Percentiles rank a stretch among this genome's conserved stretches.
These are phyloP conservation scores for Exidia glandulosa DNA, from an alignment of 768 basidiomycete species.

Conservation along the genomic window DNA sequence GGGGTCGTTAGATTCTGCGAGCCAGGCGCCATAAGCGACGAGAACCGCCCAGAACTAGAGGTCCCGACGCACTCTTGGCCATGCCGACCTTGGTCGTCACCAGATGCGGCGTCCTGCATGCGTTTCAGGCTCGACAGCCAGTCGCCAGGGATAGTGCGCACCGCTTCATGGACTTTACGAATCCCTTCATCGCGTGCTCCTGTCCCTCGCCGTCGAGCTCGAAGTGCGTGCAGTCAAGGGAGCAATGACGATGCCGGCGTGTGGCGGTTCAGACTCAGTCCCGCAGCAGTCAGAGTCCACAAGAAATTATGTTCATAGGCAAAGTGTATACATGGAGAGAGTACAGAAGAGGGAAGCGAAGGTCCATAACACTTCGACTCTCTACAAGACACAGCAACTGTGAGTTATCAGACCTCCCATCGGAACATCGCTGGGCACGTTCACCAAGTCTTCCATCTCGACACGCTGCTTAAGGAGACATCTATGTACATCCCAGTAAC, in stretches of 20 bases:
- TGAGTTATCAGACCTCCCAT: too few species aligned
- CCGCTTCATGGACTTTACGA: slow-evolving; percentile 66
- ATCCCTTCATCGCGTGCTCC: slow-evolving; percentile 59
- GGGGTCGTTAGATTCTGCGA: slow-evolving; percentile 64
- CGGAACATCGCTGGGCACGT: too few species aligned
- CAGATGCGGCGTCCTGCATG: slow-evolving; percentile 74
- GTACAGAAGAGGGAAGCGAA: too few species aligned
- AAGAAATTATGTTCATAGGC: too few species aligned
- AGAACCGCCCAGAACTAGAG: neutral
- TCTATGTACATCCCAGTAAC: too few species aligned
- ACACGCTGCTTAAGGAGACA: too few species aligned
- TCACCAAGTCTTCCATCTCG: too few species aligned
- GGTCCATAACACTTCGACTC: too few species aligned
- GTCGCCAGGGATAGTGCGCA: neutral
- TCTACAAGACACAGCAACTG: too few species aligned
- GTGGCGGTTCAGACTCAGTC: too few species aligned
- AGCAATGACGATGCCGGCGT: neutral
- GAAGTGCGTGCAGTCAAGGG: neutral
- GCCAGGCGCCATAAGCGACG: slow-evolving; percentile 2
- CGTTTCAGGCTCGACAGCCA: neutral
- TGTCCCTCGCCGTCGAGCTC: slow-evolving; percentile 1
- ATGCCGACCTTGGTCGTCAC: slow-evolving; percentile 82
- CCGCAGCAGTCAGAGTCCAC: too few species aligned
- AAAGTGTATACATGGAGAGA: too few species aligned
- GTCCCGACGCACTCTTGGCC: slow-evolving; percentile 60